phyloP scores from a whole-genome alignment of 1,284 basidiomycete genomes.

The Golubevia sp. region DNA sequence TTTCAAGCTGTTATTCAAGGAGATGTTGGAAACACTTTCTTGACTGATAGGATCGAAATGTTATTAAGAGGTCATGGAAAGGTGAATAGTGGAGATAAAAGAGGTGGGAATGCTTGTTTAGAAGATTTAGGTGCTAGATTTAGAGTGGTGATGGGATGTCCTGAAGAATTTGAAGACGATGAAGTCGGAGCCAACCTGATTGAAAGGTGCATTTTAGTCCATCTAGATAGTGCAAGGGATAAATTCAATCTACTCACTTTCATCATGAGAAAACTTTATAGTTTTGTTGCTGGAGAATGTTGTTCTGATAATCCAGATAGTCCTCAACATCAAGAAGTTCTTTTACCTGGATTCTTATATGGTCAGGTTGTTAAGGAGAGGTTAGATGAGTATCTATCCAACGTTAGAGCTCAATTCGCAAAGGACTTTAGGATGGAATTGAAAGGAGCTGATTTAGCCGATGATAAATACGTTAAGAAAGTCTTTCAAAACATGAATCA shows the following conservation, averaged over 20 bases:
- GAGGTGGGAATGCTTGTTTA: slow-evolving; percentile 56
- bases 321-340: slow-evolving; percentile 59
- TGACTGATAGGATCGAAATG: slow-evolving; percentile 59
- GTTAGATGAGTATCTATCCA: slow-evolving; percentile 48
- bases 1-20: slow-evolving; percentile 48
- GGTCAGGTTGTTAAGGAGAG: slow-evolving; percentile 61
- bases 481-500: slow-evolving; percentile 45
- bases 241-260: slow-evolving; percentile 58
- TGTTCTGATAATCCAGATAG: slow-evolving; percentile 59
- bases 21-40: slow-evolving; percentile 57
- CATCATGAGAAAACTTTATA: slow-evolving; percentile 60
- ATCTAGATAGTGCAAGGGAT: slow-evolving; percentile 53
- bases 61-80: slow-evolving; percentile 47
- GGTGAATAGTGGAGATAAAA: slow-evolving; percentile 79
- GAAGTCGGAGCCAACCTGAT: slow-evolving; percentile 54
- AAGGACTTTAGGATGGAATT: slow-evolving; percentile 40
- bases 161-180: slow-evolving; percentile 52
- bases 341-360: slow-evolving; percentile 58
- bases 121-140: slow-evolving; percentile 61
- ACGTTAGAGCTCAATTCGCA: slow-evolving; percentile 35
- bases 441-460: slow-evolving; percentile 49
- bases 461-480: slow-evolving; percentile 46
- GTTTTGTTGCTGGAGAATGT: slow-evolving; percentile 56
- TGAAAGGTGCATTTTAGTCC: slow-evolving; percentile 49
- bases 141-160: slow-evolving; percentile 53